Evolutionary conservation across 768 basidiomycete species (phyloP), one percentile per base, ranked within the genome.

Genomic region (Mycena chlorophos): DNA sequence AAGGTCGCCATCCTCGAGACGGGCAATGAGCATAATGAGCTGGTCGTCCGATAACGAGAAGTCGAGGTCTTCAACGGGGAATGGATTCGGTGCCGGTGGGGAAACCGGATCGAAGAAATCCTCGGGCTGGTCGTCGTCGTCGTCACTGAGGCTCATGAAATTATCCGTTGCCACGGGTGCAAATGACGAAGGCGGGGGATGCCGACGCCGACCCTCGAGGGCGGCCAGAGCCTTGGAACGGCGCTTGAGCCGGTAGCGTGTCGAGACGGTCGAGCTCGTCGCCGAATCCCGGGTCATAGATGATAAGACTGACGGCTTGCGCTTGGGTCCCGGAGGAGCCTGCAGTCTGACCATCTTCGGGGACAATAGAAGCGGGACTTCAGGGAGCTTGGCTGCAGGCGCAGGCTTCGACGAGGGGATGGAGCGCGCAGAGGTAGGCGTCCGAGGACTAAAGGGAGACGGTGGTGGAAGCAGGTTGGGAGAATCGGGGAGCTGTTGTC

Each of bases 71-170:
- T 59, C n/a, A n/a, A n/a, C n/a, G n/a, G n/a, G n/a, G n/a, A n/a
- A n/a, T n/a, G n/a, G 20, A 61, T 56, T 8, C 55, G 38, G 8
- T 48, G 25, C 19, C 10, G 52, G 37, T 12, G 49, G 48, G 51
- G 60, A 60, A 30, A 37, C 63, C 42, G 64, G 66, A 39, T 66
- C 62, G 49, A 66, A 69, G 22, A 10, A 14, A 5, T 49, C 54
- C 14, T 54, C 46, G 23, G 38, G 56, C 13, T 67, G 65, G 16
- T 50, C 65, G 29, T 78, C 80, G 29, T 82, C 80, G 58, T 80
- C 80, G 45, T 81, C 80, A 39, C 71, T 75, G 66, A 79, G 71
- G 65, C 70, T 76, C 77, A 81, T 81, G 59, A 81, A 81, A 63
- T 80, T 77, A 6, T 64, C 40, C 20, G 40, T 42, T 8, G 40